Percentiles rank a stretch among this genome's conserved stretches.
Evolutionary conservation across 768 basidiomycete species (phyloP).

Genomic region (Kwoniella botswanensis): DNA sequence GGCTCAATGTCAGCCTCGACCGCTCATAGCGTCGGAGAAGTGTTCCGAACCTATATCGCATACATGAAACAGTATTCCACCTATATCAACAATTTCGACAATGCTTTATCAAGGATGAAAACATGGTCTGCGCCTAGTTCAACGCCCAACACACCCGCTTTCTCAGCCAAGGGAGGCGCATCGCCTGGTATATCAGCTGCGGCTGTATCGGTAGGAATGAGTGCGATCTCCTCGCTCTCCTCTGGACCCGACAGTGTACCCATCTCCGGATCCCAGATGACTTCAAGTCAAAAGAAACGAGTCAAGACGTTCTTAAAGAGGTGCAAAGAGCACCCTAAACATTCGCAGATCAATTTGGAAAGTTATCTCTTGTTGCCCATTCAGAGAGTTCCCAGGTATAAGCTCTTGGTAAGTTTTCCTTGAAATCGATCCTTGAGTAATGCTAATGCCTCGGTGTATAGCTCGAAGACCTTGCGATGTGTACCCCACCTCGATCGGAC

Average conservation of each 20-base stretch:
- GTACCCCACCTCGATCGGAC: constrained; percentile 79
- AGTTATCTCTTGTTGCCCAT: constrained; percentile 92
- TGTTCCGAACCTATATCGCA: constrained; percentile 90
- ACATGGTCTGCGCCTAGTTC: constrained; percentile 67
- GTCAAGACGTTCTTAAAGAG: constrained; percentile 82
- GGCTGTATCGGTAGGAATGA: constrained; percentile 38
- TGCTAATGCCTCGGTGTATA: neutral
- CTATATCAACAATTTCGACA: constrained; percentile 98
- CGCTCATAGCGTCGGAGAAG: constrained; percentile 80
- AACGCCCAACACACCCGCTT: constrained; percentile 29
- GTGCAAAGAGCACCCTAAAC: constrained; percentile 83
- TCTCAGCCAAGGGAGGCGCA: constrained; percentile 20
- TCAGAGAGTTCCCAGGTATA: constrained; percentile 96
- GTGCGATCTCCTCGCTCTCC: constrained; percentile 28
- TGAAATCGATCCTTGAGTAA: too few relatives aligned
- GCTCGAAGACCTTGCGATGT: constrained; percentile 81
- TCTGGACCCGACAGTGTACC: constrained; percentile 29
- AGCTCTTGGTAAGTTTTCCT: constrained; percentile 64
- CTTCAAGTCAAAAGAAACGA: constrained; percentile 77
- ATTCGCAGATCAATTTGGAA: constrained; percentile 92
- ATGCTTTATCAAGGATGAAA: constrained; percentile 82
- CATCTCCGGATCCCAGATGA: constrained; percentile 36
- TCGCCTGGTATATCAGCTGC: constrained; percentile 30
- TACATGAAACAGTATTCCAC: constrained; percentile 99
- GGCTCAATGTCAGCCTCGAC: constrained; percentile 75